Conservation (phyloP, 2,329 filamentous ascomycete species). For the Xylariaceae sp. region DNA sequence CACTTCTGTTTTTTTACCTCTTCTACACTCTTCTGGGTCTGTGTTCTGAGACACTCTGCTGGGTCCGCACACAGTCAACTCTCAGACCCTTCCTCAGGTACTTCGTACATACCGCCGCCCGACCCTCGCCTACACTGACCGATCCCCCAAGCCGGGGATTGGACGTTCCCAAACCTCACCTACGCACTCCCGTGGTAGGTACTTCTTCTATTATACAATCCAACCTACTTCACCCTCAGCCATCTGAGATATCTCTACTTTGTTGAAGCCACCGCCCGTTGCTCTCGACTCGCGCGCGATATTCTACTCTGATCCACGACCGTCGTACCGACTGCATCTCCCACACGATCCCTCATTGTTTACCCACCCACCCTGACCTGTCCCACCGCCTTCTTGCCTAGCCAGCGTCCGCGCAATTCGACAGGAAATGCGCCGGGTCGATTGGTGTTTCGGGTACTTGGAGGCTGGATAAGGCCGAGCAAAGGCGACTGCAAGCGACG, state of each 20-base stretch:
- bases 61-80: slow-evolving; percentile 10
- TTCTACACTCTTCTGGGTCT: background rate
- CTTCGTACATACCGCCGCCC: background rate
- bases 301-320: slow-evolving; percentile 8
- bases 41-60: background rate
- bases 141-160: slow-evolving; percentile 7
- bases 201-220: background rate
- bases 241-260: slow-evolving; percentile 8
- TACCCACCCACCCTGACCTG: slow-evolving; percentile 9
- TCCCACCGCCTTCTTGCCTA: slow-evolving; percentile 9
- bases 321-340: slow-evolving; percentile 5
- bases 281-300: slow-evolving; percentile 10
- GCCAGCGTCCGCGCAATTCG: slow-evolving; percentile 27
- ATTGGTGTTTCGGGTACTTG: slow-evolving; percentile 31
- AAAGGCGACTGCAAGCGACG: slow-evolving; percentile 27
- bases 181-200: background rate
- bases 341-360: slow-evolving; percentile 5
- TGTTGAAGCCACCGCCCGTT: slow-evolving; percentile 7
- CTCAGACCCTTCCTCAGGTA: background rate
- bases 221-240: background rate
- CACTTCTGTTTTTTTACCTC: too few relatives aligned
- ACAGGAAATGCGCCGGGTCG: slow-evolving; percentile 33
- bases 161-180: slow-evolving; percentile 2
- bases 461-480: slow-evolving; percentile 33
- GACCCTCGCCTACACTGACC: slow-evolving; percentile 1